phyloP scores from a whole-genome alignment of 139 green algal species.

The Tetraselmis chui region DNA sequence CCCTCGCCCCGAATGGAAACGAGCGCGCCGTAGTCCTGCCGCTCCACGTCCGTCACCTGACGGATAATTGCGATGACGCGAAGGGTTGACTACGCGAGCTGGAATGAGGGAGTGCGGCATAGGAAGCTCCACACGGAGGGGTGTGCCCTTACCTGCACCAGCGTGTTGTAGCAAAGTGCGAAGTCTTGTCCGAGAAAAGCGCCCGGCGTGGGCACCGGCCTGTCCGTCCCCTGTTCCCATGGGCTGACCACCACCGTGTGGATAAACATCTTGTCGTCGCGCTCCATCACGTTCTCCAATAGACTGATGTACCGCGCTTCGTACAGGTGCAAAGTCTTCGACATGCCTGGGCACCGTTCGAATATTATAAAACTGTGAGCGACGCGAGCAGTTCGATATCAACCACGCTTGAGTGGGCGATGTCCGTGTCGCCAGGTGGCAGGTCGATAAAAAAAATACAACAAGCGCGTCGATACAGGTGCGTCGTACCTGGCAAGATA shows the following conservation, averaged over 20 bases:
- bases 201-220: neutral
- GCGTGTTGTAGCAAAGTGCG: constrained; percentile 12
- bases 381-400: neutral
- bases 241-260: constrained; percentile 22
- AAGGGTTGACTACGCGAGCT: no score
- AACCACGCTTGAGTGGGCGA: neutral
- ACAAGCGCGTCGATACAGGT: neutral
- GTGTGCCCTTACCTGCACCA: constrained; percentile 19
- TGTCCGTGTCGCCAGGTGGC: neutral
- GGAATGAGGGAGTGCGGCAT: no score
- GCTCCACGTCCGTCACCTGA: constrained; percentile 17
- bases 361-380: no score
- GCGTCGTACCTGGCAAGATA: constrained; percentile 25
- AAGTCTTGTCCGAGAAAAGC: constrained; percentile 13
- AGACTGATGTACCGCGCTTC: constrained; percentile 45
- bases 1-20: constrained; percentile 18
- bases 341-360: constrained; percentile 26
- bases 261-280: constrained; percentile 19
- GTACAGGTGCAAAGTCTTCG: constrained; percentile 51
- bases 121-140: no score
- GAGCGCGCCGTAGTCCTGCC: constrained; percentile 15
- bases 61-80: no score
- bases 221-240: neutral
- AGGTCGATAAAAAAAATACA: neutral
- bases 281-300: constrained; percentile 33